Percentiles rank a stretch among this genome's conserved stretches.
Conservation (phyloP, 2,329 filamentous ascomycete genomes). For the Aspergillus arachidicola region DNA sequence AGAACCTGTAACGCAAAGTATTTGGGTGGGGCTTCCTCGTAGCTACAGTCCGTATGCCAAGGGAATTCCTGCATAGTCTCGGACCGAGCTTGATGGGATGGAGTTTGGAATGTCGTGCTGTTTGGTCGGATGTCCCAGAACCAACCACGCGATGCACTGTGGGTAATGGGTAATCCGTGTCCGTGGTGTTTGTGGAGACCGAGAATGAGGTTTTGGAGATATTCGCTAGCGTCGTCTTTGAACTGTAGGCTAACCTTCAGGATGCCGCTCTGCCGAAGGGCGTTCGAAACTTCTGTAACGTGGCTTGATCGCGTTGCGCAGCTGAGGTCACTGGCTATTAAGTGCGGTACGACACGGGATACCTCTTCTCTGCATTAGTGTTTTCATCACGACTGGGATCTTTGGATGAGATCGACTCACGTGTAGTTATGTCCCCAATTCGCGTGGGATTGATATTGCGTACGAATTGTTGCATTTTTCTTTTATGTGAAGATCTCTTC, state of each 20-base stretch:
- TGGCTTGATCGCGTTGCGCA: background rate
- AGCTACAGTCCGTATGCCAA: slow-evolving; percentile 52
- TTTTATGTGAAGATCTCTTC: background rate
- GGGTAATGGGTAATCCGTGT: slow-evolving; percentile 44
- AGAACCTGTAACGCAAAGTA: slow-evolving; percentile 49
- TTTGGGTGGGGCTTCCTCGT: slow-evolving; percentile 40
- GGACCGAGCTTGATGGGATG: slow-evolving; percentile 38
- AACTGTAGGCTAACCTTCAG: slow-evolving; percentile 42
- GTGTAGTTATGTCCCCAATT: background rate
- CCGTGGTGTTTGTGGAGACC: slow-evolving; percentile 37
- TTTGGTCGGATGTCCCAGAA: slow-evolving; percentile 49
- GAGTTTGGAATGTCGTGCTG: slow-evolving; percentile 29
- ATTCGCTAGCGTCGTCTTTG: slow-evolving; percentile 34
- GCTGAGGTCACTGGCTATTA: background rate
- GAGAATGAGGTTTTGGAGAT: slow-evolving; percentile 37
- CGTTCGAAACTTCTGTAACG: background rate
- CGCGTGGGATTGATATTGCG: background rate
- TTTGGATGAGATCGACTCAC: background rate
- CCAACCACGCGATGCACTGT: slow-evolving; percentile 47
- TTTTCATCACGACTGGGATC: background rate
- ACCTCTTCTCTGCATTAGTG: background rate
- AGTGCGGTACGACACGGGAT: background rate
- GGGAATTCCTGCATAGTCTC: slow-evolving; percentile 49
- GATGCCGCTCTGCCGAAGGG: slow-evolving; percentile 28
- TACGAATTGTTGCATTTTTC: background rate